Evolutionary conservation across 148 eudicot species (phyloP).

Genomic region (Cornus controversa): DNA sequence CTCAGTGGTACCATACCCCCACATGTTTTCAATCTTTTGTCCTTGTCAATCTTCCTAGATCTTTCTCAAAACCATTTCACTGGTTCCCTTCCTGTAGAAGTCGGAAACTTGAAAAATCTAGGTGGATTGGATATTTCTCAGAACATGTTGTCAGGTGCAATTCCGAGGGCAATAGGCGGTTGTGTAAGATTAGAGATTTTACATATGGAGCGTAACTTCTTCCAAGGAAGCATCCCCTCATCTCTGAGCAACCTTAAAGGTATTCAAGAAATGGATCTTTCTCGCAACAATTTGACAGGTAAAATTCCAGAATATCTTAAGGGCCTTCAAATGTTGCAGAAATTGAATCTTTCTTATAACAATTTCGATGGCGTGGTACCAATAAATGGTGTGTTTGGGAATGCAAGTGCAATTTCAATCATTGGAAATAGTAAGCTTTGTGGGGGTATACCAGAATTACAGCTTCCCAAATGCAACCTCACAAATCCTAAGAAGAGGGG

Average conservation of each 20-base stretch:
- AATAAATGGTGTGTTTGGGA: too few relatives aligned
- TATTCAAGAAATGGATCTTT: slow-evolving; percentile 28
- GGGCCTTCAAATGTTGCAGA: slow-evolving; percentile 8
- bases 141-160: slow-evolving; percentile 30
- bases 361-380: too few relatives aligned
- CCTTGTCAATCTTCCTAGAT: too few relatives aligned
- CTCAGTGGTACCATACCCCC: too few relatives aligned
- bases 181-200: slow-evolving; percentile 22
- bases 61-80: too few relatives aligned
- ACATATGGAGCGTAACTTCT: slow-evolving; percentile 28
- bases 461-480: slow-evolving; percentile 26
- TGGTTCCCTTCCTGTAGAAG: slow-evolving; percentile 31
- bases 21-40: too few relatives aligned
- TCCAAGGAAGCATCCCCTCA: slow-evolving; percentile 33
- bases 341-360: slow-evolving; percentile 28
- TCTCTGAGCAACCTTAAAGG: slow-evolving; percentile 22
- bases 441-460: slow-evolving; percentile 36
- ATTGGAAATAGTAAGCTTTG: slow-evolving; percentile 36
- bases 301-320: slow-evolving; percentile 28
- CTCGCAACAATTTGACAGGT: slow-evolving; percentile 38
- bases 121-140: slow-evolving; percentile 19
- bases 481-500: too few relatives aligned
- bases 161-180: slow-evolving; percentile 29
- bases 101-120: slow-evolving; percentile 30
- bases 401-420: too few relatives aligned